Base-by-base conservation (phyloP, 1,284 basidiomycete genomes). In the Anthracocystis setariae region DNA sequence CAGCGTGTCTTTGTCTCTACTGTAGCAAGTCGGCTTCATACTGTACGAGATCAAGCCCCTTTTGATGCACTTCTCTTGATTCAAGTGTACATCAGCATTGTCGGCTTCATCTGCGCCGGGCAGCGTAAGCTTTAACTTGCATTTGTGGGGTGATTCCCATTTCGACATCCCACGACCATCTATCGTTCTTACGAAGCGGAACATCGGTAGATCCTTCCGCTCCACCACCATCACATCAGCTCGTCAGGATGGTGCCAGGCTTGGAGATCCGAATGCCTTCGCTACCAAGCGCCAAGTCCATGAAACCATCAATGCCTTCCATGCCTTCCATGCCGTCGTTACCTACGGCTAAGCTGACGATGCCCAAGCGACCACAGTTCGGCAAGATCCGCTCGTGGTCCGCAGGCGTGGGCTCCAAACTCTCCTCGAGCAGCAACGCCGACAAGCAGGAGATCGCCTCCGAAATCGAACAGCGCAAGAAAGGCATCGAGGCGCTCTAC, bases 381-480 rank as follows among this genome's bases (percentile, higher is more conserved):
- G 47, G 51, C 46, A 67, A 51, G 38, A 45, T 73, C 46, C 49
- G 48, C 24, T 58, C 58, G 3, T 73, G 70, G 70, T 57, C 57
- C 0, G 47, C 69, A 3, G 69, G 69, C 17, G 54, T 72, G 24
- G 40, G 54, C 29, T 40, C 58, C 54, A 72, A 66, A 45, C 64
- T 67, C 29, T 48, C 59, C 10, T 20, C 44, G 10, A 20, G 32
- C 33, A 27, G 9, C n/a, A 38, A 20, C 40, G 20, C 43, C 13
- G 49, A 56, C 35, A 51, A 59, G 47, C 58, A 72, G 18, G 71
- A 73, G 21, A 43, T 73, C 46, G 39, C 51, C 47, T 33, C 33
- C 35, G 58, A 74, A 39, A 49, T 69, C 33, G 73, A 72, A 23
- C 54, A 49, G n/a, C 64, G 68, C 39, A 61, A 58, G 13, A 61